Evolutionary conservation across 352 stramenopile genomes (phyloP).

Genomic region (Salisapilia sapeloensis): DNA sequence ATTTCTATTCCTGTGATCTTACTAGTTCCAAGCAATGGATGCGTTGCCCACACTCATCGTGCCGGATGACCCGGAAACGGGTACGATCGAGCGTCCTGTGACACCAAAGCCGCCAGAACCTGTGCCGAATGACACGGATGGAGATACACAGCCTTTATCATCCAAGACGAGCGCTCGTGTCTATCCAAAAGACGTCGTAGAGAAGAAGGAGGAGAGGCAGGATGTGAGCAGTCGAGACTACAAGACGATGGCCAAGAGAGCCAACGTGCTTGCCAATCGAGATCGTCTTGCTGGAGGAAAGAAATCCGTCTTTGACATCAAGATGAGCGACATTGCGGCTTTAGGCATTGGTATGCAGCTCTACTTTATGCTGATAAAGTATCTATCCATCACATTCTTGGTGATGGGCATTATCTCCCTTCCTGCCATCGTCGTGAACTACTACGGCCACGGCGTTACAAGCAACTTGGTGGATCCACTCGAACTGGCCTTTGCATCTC

Average conservation of each 20-base stretch:
- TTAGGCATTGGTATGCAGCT: slow-evolving; percentile 71
- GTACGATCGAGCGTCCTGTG: slow-evolving; percentile 43
- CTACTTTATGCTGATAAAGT: slow-evolving; percentile 78
- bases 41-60: slow-evolving; percentile 44
- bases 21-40: too few relatives aligned
- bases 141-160: background rate
- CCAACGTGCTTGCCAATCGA: slow-evolving; percentile 13
- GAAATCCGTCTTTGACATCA: slow-evolving; percentile 40
- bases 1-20: too few relatives aligned
- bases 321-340: slow-evolving; percentile 55
- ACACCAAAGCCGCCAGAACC: slow-evolving; percentile 26
- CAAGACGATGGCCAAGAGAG: slow-evolving; percentile 31
- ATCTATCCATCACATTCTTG: slow-evolving; percentile 38
- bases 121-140: slow-evolving; percentile 7
- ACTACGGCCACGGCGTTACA: slow-evolving; percentile 44
- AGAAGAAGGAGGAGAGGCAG: slow-evolving; percentile 1
- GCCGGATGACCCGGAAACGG: slow-evolving; percentile 41
- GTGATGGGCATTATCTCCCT: slow-evolving; percentile 52
- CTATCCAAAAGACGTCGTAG: background rate
- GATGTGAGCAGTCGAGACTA: slow-evolving; percentile 29
- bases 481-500: slow-evolving; percentile 44
- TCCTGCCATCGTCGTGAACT: slow-evolving; percentile 43
- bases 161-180: background rate
- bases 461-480: slow-evolving; percentile 49
- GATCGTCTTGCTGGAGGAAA: slow-evolving; percentile 42